Percentiles rank a stretch among this genome's conserved stretches.
Evolutionary conservation across 768 basidiomycete genomes (phyloP).

Genomic region (Tricholomella constricta): DNA sequence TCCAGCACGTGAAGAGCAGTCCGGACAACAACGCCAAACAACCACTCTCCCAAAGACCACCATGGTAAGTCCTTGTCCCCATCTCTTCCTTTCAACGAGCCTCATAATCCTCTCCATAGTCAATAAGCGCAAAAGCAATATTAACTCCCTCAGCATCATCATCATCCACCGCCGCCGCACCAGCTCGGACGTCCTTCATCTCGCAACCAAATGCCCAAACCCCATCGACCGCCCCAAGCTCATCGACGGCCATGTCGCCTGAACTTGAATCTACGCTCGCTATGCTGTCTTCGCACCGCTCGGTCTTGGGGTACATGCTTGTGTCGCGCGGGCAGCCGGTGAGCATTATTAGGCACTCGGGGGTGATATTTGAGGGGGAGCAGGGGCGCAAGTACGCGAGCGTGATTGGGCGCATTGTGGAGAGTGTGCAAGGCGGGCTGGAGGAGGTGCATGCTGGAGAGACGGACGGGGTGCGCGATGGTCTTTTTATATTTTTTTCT

Average conservation of each 20-base stretch:
- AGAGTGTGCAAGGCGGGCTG: conserved; percentile 74
- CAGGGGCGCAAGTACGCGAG: conserved; percentile 76
- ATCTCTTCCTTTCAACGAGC: not conserved
- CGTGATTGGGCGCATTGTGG: conserved; percentile 74
- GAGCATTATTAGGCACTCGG: conserved; percentile 82
- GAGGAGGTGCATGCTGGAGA: conserved; percentile 65
- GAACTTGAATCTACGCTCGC: conserved; percentile 83
- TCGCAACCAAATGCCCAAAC: conserved; percentile 24
- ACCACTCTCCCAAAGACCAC: not conserved
- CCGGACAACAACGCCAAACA: not conserved
- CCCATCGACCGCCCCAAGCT: conserved; percentile 18
- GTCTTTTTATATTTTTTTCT: not conserved
- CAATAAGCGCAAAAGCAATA: not conserved
- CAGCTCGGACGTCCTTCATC: conserved; percentile 30
- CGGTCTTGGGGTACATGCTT: conserved; percentile 86
- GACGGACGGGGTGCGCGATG: conserved; percentile 23
- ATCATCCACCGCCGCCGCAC: conserved; percentile 7
- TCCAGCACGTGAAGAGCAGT: not conserved
- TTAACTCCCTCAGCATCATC: not conserved
- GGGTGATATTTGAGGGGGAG: conserved; percentile 85
- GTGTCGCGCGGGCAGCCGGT: conserved; percentile 72
- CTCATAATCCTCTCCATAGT: not conserved
- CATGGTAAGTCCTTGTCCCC: not conserved
- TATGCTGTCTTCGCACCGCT: conserved; percentile 76
- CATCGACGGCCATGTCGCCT: conserved; percentile 51